These are phyloP conservation scores for Dalbergia cochinchinensis DNA, from an alignment of 306 rosid species.

Conservation along the genomic window DNA sequence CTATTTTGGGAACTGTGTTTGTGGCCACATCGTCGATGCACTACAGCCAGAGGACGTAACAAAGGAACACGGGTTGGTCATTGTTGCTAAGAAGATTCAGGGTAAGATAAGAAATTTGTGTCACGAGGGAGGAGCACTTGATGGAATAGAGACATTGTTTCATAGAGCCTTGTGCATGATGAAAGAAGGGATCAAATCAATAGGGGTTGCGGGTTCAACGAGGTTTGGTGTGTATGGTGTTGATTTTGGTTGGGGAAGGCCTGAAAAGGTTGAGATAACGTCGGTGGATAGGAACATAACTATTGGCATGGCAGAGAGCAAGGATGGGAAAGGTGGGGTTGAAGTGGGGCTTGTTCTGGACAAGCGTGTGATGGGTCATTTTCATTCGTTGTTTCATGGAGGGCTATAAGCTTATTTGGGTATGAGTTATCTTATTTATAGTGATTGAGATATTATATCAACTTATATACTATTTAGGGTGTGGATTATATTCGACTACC, in stretches of 20 bases:
- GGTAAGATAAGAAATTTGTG: not conserved
- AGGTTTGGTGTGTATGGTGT: conserved; percentile 51
- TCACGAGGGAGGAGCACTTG: conserved; percentile 17
- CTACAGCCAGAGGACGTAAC: not conserved
- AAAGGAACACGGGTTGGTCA: conserved; percentile 38
- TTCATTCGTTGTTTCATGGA: conserved; percentile 1
- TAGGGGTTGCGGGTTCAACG: conserved; percentile 55
- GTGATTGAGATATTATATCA: no score
- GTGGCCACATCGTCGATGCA: not conserved
- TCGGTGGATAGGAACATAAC: conserved; percentile 41
- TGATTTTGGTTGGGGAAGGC: conserved; percentile 68
- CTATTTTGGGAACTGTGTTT: conserved; percentile 36
- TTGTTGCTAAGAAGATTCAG: conserved; percentile 13
- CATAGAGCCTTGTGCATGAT: not conserved
- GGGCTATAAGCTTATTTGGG: not conserved
- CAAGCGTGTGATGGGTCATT: conserved; percentile 27
- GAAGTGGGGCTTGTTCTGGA: conserved; percentile 46
- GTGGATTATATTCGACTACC: no score
- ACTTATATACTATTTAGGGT: no score
- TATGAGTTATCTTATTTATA: no score
- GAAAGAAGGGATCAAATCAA: not conserved
- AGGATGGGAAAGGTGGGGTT: conserved; percentile 38
- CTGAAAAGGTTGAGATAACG: conserved; percentile 52
- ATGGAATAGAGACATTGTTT: conserved; percentile 12
- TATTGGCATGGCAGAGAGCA: conserved; percentile 41